phyloP scores from a whole-genome alignment of 805 yeast genomes.

The Kazachstania bromeliacearum region DNA sequence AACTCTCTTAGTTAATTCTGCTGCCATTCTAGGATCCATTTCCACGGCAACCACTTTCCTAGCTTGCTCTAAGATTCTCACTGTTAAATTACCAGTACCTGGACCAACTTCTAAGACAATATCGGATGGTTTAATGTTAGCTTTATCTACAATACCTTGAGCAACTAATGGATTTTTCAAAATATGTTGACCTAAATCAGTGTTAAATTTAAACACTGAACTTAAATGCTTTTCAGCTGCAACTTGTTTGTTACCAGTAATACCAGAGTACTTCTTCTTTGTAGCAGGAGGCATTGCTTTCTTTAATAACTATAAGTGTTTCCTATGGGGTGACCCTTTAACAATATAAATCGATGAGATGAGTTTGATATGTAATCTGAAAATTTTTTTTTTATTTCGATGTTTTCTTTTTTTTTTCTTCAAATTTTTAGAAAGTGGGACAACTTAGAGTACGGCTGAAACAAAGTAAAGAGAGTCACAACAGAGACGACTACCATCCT shows the following conservation, averaged over 20 bases:
- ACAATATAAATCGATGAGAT: slow-evolving; percentile 3
- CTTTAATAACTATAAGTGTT: too few relatives aligned
- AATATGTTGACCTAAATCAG: slow-evolving; percentile 94
- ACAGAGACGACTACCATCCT: too few relatives aligned
- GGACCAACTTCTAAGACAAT: slow-evolving; percentile 95
- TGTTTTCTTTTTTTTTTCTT: slow-evolving; percentile 1
- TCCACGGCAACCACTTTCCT: slow-evolving; percentile 92
- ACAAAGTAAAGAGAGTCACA: too few relatives aligned
- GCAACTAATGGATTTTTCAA: slow-evolving; percentile 93
- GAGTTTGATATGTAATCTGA: not conserved
- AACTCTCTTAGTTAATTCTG: slow-evolving; percentile 93
- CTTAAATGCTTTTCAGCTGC: slow-evolving; percentile 56
- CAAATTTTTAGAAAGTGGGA: too few relatives aligned
- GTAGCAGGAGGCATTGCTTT: slow-evolving; percentile 61
- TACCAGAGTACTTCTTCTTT: slow-evolving; percentile 49
- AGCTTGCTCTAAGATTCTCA: slow-evolving; percentile 84
- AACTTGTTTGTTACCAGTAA: slow-evolving; percentile 47
- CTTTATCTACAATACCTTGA: slow-evolving; percentile 96
- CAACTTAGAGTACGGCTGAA: too few relatives aligned
- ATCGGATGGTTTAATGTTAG: slow-evolving; percentile 85
- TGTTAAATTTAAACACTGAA: slow-evolving; percentile 91
- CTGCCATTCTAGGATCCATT: slow-evolving; percentile 99
- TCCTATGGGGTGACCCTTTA: too few relatives aligned
- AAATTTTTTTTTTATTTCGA: not conserved
- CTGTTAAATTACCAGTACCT: slow-evolving; percentile 97